phyloP scores from a whole-genome alignment of 2,329 filamentous ascomycete species.

The Lasiodiplodia sp. region DNA sequence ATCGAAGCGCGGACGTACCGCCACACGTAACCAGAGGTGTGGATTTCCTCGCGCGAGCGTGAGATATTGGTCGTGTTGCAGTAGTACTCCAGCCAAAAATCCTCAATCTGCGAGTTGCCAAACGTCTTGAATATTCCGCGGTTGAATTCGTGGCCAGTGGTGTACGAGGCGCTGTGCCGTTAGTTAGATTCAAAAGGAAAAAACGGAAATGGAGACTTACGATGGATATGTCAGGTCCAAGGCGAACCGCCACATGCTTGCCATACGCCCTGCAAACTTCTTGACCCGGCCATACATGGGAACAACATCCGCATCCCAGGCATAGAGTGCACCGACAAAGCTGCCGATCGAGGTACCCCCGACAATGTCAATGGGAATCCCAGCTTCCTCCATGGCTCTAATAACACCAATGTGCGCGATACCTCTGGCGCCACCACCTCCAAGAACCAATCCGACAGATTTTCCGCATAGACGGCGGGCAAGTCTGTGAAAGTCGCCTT shows the following conservation, averaged over 20 bases:
- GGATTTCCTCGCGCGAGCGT: slow-evolving; percentile 88
- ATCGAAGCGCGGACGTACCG: slow-evolving; percentile 95
- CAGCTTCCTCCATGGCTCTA: slow-evolving; percentile 91
- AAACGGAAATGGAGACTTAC: slow-evolving; percentile 39
- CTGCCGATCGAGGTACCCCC: slow-evolving; percentile 96
- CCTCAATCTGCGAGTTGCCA: slow-evolving; percentile 95
- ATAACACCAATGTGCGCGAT: slow-evolving; percentile 95
- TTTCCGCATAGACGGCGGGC: slow-evolving; percentile 91
- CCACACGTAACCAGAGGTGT: slow-evolving; percentile 97
- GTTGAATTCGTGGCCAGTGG: slow-evolving; percentile 98
- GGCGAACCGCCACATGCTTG: slow-evolving; percentile 98
- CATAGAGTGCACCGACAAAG: slow-evolving; percentile 94
- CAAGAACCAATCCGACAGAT: slow-evolving; percentile 91
- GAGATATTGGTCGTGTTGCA: slow-evolving; percentile 99
- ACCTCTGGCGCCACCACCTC: slow-evolving; percentile 90
- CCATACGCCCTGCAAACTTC: slow-evolving; percentile 98
- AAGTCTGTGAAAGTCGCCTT: slow-evolving; percentile 94
- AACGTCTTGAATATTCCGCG: slow-evolving; percentile 99
- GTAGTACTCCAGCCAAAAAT: slow-evolving; percentile 99
- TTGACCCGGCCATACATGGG: slow-evolving; percentile 97
- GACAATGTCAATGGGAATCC: slow-evolving; percentile 93
- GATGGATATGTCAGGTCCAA: slow-evolving; percentile 96
- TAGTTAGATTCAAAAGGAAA: neutral
- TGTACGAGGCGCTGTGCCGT: slow-evolving; percentile 75
- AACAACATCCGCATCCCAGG: slow-evolving; percentile 93